Conservation (phyloP, 306 rosid genomes). For the Malus orientalis region DNA sequence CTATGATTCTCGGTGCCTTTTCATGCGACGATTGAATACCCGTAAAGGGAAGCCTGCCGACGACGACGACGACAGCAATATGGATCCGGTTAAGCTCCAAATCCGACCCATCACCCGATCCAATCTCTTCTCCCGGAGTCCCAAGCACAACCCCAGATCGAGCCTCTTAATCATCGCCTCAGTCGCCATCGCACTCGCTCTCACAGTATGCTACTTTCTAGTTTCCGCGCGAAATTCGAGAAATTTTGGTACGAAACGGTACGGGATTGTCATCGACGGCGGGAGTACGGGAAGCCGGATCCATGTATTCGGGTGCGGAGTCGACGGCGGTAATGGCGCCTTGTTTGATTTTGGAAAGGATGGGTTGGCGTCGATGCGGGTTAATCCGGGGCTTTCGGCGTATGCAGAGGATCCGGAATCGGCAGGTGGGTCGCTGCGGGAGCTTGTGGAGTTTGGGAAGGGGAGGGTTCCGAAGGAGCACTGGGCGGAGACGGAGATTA, state of each 20-base stretch:
- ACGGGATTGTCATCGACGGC: slow-evolving; percentile 69
- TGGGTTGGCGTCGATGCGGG: slow-evolving; percentile 54
- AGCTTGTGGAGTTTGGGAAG: slow-evolving; percentile 66
- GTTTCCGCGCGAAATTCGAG: slow-evolving; percentile 2
- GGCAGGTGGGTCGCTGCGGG: slow-evolving; percentile 51
- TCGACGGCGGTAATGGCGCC: slow-evolving; percentile 13
- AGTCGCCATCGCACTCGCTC: slow-evolving; percentile 21
- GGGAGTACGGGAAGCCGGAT: slow-evolving; percentile 89
- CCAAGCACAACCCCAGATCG: slow-evolving; percentile 25
- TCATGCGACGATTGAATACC: slow-evolving; percentile 79
- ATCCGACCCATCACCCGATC: slow-evolving; percentile 48
- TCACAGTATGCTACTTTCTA: slow-evolving; percentile 28
- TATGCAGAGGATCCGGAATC: slow-evolving; percentile 45
- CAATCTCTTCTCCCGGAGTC: slow-evolving; percentile 52
- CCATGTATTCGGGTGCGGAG: slow-evolving; percentile 50
- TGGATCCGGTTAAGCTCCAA: slow-evolving; percentile 73
- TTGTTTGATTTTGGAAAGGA: slow-evolving; percentile 45
- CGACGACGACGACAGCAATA: slow-evolving; percentile 3
- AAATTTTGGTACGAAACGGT: slow-evolving; percentile 16
- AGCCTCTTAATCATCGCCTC: slow-evolving; percentile 9
- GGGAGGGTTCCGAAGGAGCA: slow-evolving; percentile 49
- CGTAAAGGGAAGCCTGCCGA: slow-evolving; percentile 30
- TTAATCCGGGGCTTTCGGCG: slow-evolving; percentile 75
- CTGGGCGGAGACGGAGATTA: slow-evolving; percentile 67
- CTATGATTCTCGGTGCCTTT: slow-evolving; percentile 30